Base-by-base conservation (phyloP, 768 basidiomycete genomes). In the Rhodotorula diobovata region DNA sequence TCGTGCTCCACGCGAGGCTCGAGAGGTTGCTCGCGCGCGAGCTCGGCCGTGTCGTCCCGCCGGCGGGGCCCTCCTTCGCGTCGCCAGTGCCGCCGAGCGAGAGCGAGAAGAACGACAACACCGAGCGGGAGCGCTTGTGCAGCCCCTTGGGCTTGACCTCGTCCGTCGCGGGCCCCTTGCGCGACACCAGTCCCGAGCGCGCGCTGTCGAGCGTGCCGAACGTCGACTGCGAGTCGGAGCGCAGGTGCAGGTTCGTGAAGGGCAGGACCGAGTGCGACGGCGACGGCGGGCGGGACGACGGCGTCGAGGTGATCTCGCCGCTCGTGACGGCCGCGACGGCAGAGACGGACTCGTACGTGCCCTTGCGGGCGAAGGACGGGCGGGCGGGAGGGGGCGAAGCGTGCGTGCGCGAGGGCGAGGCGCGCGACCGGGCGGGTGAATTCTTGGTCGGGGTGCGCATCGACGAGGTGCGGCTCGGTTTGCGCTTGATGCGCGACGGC, bases 21-120 rank as follows among this genome's bases (percentile, higher is more conserved):
- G 39, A 55, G 15, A 53, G 28, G 54, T 56, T 56, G 43, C 63
- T 64, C 63, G 45, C 45, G 18, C 63, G 43, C 54, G 63, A 64
- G 55, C 28, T 32, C 11, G 51, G 51, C 30, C 34, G 12, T 9
- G 39, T 21, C 21, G 32, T 32, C 25, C 7, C 54, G 37, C 21
- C 21, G 32, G 9, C 25, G 32, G 14, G 0, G n/a, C 1, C 18
- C 3, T 28, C 11, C 23, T 28, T 28, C 8, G 46, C 2, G 9
- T 30, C 62, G 37, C 41, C 16, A 11, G n/a, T 58, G 41, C 28
- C 53, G 21, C 30, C 30, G 43, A 28, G 37, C 8, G 32, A 1
- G 56, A 55, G 43, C 63, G 43, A 66, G 63, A 74, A 67, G 67
- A 71, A 68, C 20, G 70, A 74, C 0, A 74, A 14, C 50, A 66